Evolutionary conservation across 179 eudicot genomes (phyloP).

Genomic region (Silene coronaria): DNA sequence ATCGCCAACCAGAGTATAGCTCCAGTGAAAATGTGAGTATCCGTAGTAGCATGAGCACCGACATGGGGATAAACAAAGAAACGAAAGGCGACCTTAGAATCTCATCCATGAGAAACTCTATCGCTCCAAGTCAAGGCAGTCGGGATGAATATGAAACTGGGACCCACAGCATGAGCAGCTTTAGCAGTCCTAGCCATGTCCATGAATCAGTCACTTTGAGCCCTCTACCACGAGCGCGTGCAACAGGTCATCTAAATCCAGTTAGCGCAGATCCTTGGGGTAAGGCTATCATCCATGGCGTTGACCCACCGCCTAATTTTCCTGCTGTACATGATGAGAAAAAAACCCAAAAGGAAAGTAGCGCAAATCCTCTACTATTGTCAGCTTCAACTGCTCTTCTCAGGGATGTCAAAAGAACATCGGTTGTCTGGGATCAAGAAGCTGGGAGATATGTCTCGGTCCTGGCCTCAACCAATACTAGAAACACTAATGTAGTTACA

Average conservation of each 20-base stretch:
- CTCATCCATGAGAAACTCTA: conserved; percentile 46
- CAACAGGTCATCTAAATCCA: conserved; percentile 33
- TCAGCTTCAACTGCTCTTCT: conserved; percentile 49
- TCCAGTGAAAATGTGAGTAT: conserved; percentile 81
- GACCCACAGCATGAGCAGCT: conserved; percentile 79
- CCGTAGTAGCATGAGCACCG: conserved; percentile 77
- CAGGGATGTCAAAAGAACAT: conserved; percentile 69
- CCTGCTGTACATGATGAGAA: conserved; percentile 46
- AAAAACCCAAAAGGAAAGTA: conserved; percentile 42
- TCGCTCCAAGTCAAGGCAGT: conserved; percentile 79
- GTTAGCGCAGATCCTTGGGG: conserved; percentile 28
- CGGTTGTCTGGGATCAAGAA: conserved; percentile 95
- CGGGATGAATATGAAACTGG: conserved; percentile 84
- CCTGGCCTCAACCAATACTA: conserved; percentile 55
- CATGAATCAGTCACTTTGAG: conserved; percentile 78
- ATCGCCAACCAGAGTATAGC: conserved; percentile 42
- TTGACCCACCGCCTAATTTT: conserved; percentile 24
- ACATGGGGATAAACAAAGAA: conserved; percentile 55
- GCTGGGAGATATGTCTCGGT: conserved; percentile 89
- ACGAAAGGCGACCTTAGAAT: conserved; percentile 38
- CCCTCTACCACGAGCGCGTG: conserved; percentile 67
- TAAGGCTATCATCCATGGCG: conserved; percentile 22
- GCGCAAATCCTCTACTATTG: conserved; percentile 42
- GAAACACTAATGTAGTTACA: conserved; percentile 35
- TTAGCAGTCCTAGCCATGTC: conserved; percentile 87